Evolutionary conservation across 208 protist genomes (phyloP), one percentile per base, ranked within the genome.

Genomic region (Leishmania gerbilli): DNA sequence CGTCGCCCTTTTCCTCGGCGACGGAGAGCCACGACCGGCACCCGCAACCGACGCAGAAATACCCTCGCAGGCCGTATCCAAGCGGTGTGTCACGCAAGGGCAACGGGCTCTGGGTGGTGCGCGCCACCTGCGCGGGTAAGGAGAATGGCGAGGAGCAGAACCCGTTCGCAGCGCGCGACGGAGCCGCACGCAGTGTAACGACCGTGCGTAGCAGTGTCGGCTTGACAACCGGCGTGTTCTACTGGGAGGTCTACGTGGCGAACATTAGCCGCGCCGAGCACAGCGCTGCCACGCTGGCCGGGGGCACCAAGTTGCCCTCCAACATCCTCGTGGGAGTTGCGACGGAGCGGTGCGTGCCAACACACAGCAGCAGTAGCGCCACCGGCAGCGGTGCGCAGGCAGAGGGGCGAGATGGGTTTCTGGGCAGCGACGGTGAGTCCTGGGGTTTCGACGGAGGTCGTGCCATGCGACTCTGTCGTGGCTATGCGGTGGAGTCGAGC

Each of bases 201-300:
- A 95, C 90, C 0, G 89, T 89, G 51, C 89, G 90, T 65, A 94
- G 89, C 74, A 92, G 67, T 71, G 84, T 95, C 49, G 95, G 96
- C 68, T 93, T 97, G 83, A 90, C 83, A 6, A 81, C 64, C 31
- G 96, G 96, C 19, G 80, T 89, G 7, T 93, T 96, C 71, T 98
- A 98, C 82, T 98, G 95, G 90, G 96, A 98, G 79, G 89, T 97
- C 21, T 88, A 87, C 58, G 82, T 98, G 42, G 89, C 89, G 6
- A 88, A 82, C 71, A 89, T 90, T 69, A 84, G 86, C 56, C 80
- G 80, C 64, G 80, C 82, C 47, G 71, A 86, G 58, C 77, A 79
- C 34, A 9, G 74, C 24, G 15, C 82, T 42, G 6, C 77, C n/a
- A 42, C 47, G 34, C 13, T 62, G 19, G 79, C 49, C 45, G 77